Evolutionary conservation across 73 alveolate species (phyloP).

Genomic region (Tetrahymena thermophila): DNA sequence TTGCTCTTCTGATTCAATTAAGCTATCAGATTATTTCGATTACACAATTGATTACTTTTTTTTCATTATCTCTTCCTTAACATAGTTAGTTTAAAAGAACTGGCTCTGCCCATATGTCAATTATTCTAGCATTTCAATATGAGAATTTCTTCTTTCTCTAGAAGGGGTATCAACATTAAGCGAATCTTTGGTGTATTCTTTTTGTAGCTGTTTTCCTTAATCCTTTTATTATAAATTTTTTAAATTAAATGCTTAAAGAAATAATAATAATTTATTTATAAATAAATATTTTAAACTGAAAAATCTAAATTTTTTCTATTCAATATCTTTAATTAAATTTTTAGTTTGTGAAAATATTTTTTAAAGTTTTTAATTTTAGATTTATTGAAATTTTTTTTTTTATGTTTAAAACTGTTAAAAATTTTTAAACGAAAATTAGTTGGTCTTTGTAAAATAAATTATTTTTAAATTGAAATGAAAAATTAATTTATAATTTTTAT

Average conservation of each 20-base stretch:
- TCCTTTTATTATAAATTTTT: not conserved
- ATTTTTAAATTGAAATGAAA: too few relatives aligned
- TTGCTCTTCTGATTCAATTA: not conserved
- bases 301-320: too few relatives aligned
- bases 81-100: not conserved
- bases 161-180: not conserved
- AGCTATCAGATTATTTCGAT: not conserved
- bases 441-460: not conserved
- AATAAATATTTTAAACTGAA: too few relatives aligned
- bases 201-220: not conserved
- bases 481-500: not conserved
- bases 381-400: too few relatives aligned
- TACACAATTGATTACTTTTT: not conserved
- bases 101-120: not conserved
- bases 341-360: too few relatives aligned
- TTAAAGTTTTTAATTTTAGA: too few relatives aligned
- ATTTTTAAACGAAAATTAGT: too few relatives aligned
- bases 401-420: too few relatives aligned
- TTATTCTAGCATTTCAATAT: not conserved
- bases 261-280: too few relatives aligned
- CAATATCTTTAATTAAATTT: too few relatives aligned
- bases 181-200: not conserved
- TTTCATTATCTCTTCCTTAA: not conserved
- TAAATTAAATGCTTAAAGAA: too few relatives aligned
- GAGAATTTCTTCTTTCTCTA: not conserved